Base-by-base conservation (phyloP, 2,329 filamentous ascomycete species). In the Decorospora gaudefroyi region DNA sequence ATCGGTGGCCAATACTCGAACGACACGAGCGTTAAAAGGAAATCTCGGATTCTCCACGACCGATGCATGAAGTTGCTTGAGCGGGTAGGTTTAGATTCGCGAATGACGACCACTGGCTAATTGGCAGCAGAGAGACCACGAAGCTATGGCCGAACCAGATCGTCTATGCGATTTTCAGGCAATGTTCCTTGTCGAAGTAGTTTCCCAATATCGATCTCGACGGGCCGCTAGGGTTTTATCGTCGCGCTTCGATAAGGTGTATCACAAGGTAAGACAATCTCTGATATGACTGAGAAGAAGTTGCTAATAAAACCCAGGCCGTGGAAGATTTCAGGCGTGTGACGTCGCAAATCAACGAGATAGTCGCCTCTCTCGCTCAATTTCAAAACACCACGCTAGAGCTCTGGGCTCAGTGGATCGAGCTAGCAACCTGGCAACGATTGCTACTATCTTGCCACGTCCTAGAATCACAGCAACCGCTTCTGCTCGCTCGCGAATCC, bases 111-210 rank as follows among this genome's bases (percentile, higher is more conserved):
- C 9, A 30, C 27, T 16, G 10, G 35, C 57, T 68, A 38, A 67
- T 51, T 23, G 31, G 42, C 3, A 31, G 23, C 47, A 69, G 66
- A 59, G 65, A 29, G 55, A 64, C 4, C 45, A 54, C 5, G 58
- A 62, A 21, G 37, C 56, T 3, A 52, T 62, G 38, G 49, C 45
- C 6, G 61, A 66, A 21, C 40, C 55, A 8, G 59, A 66, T 5
- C 61, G 69, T 23, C 44, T 72, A 6, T 73, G 67, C 40, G 74
- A 76, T 43, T 68, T 70, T 51, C 74, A 76, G 56, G 70, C 73
- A 4, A 56, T 73, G 3, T 67, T 76, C 18, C 57, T 76, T n/a
- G 49, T 74, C 6, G 74, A 76, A 49, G 42, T 72, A 0, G 63
- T 72, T 11, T 69, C 73, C 4, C 66, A 74, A 19, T 75, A 72